Evolutionary conservation across 2,329 filamentous ascomycete species (phyloP), one percentile per base, ranked within the genome.

Genomic region (Colletotrichum echinochloae): DNA sequence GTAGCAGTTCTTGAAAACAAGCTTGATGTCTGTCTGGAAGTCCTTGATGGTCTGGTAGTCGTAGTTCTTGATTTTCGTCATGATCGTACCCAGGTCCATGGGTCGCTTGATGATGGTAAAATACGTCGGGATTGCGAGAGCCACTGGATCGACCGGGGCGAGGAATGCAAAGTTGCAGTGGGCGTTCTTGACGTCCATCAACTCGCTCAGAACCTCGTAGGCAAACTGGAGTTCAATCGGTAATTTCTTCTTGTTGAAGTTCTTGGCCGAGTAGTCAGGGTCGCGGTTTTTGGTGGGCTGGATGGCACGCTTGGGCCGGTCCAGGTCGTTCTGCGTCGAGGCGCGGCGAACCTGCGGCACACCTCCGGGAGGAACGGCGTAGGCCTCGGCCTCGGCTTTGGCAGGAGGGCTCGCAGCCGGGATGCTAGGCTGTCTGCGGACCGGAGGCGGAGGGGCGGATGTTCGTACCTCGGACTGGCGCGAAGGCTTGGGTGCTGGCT

Each of bases 81-180:
- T 86, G 77, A 97, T 92, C n/a, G 94, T 97, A 20, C 88, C 86
- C 60, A 98, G 85, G 79, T 99, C 95, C 95, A 98, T 99, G 0
- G 96, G 96, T 79, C 95, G 94, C 85, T 97, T 98, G 83, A 99
- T 94, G 72, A 98, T 86, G 76, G 92, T 94, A 79, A 96, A 94
- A 79, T 99, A 99, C 30, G 92, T 91, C 0, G 96, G 96, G 70
- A 98, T 98, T 78, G 95, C 94, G 64, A 98, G 84, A 0, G 95
- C 95, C 44, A 98, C 95, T 0, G 96, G 94, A 78, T 99, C 96
- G 26, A 99, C 96, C 0, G 96, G 93, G 9, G 88, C 83, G 76
- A 94, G 83, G 83, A 99, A 99, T 70, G 93, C 91, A 65, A 87
- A 86, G 52, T 94, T 94, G 74, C 91, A 83, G 2, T 82, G 78